Evolutionary conservation across 2,329 filamentous ascomycete species (phyloP).

Genomic region (Magnaporthiopsis poae): DNA sequence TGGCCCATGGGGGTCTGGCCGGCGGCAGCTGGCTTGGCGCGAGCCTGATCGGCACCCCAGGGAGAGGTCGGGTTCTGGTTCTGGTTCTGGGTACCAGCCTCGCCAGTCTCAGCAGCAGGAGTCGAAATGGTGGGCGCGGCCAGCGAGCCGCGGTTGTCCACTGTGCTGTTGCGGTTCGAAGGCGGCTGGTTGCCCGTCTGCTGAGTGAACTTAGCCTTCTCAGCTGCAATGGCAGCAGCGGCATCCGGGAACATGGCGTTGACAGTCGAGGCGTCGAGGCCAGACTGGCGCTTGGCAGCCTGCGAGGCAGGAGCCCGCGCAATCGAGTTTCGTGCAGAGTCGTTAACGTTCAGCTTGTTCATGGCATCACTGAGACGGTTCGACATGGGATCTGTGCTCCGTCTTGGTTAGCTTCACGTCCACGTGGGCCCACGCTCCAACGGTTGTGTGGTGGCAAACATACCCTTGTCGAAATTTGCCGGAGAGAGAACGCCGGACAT

Average conservation of each 20-base stretch:
- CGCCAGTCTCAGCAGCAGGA: constrained; percentile 31
- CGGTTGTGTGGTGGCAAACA: constrained; percentile 14
- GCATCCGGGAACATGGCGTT: constrained; percentile 99
- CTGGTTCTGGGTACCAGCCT: constrained; percentile 26
- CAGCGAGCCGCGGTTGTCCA: constrained; percentile 68
- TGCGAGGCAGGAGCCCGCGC: constrained; percentile 69
- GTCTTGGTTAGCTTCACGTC: neutral
- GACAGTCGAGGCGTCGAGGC: constrained; percentile 85
- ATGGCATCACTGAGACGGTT: constrained; percentile 92
- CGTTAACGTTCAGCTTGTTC: constrained; percentile 75
- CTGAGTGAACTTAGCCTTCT: constrained; percentile 95
- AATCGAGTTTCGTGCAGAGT: constrained; percentile 77
- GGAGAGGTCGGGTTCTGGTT: constrained; percentile 62
- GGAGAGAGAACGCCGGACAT: constrained; percentile 94
- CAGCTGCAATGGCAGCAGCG: constrained; percentile 92
- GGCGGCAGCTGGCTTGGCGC: constrained; percentile 72
- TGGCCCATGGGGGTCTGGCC: constrained; percentile 85
- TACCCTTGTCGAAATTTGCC: constrained; percentile 93
- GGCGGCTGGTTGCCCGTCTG: constrained; percentile 82
- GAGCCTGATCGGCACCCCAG: constrained; percentile 56
- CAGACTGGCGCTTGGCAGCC: constrained; percentile 80
- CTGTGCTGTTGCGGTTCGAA: constrained; percentile 84
- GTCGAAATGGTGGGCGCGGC: constrained; percentile 41
- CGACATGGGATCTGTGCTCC: constrained; percentile 75
- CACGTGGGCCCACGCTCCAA: too few species aligned